Percentiles rank a stretch among this genome's conserved stretches.
Evolutionary conservation across 2,329 filamentous ascomycete genomes (phyloP).

Genomic region (Periconia sp.): DNA sequence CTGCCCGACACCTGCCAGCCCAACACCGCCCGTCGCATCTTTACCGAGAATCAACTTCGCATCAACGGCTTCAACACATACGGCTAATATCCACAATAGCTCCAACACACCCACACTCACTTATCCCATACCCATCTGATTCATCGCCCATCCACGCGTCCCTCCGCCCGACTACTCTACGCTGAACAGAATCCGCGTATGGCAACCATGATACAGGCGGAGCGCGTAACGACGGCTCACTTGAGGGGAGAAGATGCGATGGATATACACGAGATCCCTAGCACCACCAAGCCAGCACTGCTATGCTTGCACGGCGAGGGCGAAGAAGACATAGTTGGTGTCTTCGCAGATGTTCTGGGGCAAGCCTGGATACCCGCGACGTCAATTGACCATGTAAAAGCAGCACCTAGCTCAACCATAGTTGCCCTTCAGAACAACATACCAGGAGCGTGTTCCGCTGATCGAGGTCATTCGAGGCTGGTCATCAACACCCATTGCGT

Average conservation of each 20-base stretch:
- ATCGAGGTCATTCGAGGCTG: conserved; percentile 62
- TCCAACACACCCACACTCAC: no score
- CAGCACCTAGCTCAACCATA: conserved; percentile 64
- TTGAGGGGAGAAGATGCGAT: conserved; percentile 37
- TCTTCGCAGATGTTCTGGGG: conserved; percentile 78
- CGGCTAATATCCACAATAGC: conserved; percentile 28
- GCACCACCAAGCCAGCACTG: conserved; percentile 41
- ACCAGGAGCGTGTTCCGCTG: conserved; percentile 60
- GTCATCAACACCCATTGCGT: conserved; percentile 78
- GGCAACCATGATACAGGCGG: conserved; percentile 42
- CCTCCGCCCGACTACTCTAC: conserved; percentile 3
- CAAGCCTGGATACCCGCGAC: conserved; percentile 66
- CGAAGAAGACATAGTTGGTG: conserved; percentile 72
- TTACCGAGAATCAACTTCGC: conserved; percentile 42
- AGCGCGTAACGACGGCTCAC: conserved; percentile 30
- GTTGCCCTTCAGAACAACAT: conserved; percentile 64
- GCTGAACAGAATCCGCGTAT: conserved; percentile 24
- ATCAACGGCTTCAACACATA: conserved; percentile 48
- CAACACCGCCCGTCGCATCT: conserved; percentile 43
- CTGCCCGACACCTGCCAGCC: conserved; percentile 32
- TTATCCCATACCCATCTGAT: no score
- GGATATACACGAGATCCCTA: conserved; percentile 38
- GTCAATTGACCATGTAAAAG: conserved; percentile 57
- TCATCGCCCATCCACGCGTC: conserved; percentile 12
- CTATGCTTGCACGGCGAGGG: conserved; percentile 67